These are phyloP conservation scores for Suhomyces bokatorum DNA, from an alignment of 1,139 yeast species.

Conservation along the genomic window DNA sequence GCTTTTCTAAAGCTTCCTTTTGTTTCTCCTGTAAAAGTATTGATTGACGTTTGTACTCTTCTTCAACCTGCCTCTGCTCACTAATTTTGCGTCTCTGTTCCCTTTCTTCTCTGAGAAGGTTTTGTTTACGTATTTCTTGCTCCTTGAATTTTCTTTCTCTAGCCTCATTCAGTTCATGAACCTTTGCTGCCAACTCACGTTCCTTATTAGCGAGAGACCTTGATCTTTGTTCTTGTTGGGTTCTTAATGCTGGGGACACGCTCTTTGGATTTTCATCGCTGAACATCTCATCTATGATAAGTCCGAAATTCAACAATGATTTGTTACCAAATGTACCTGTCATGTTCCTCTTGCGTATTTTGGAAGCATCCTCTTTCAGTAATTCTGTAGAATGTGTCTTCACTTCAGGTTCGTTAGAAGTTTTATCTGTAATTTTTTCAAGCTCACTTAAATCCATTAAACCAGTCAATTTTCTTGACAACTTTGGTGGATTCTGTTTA, in stretches of 20 bases:
- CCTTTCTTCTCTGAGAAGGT: conserved; percentile 9
- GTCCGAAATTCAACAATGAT: conserved; percentile 33
- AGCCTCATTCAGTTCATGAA: conserved; percentile 31
- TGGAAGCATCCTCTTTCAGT: not conserved
- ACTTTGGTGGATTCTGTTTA: conserved; percentile 20
- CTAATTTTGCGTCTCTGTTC: conserved; percentile 10
- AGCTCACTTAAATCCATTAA: conserved; percentile 18
- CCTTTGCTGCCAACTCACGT: conserved; percentile 34
- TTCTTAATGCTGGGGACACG: not conserved
- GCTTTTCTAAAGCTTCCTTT: conserved; percentile 31
- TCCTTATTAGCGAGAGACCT: conserved; percentile 23
- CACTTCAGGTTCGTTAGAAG: not conserved
- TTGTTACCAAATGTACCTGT: conserved; percentile 18
- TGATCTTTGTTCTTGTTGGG: not conserved
- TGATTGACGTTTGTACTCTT: conserved; percentile 25
- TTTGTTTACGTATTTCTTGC: conserved; percentile 16
- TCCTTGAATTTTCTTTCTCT: conserved; percentile 25
- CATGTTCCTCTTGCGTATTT: conserved; percentile 10
- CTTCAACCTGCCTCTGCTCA: conserved; percentile 11
- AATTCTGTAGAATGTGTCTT: not conserved
- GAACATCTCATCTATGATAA: conserved; percentile 24
- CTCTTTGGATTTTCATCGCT: conserved; percentile 11
- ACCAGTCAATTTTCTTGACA: conserved; percentile 31
- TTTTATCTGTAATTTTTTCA: conserved; percentile 10
- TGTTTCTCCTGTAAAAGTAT: conserved; percentile 30